Evolutionary conservation across 2,329 filamentous ascomycete species (phyloP).

Genomic region (Fusarium gaditjirri): DNA sequence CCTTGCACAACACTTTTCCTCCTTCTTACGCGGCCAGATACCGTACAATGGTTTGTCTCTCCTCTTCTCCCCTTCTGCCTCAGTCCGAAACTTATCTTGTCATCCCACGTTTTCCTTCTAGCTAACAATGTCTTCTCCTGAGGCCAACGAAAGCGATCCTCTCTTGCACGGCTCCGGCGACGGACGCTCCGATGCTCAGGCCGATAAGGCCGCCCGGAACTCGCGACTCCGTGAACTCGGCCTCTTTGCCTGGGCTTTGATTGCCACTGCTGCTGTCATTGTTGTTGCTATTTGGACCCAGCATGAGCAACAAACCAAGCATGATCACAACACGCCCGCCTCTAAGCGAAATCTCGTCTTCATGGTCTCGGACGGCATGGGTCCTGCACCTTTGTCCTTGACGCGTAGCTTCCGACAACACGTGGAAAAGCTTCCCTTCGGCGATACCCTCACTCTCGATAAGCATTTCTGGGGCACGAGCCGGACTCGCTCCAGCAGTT

Average conservation of each 20-base stretch:
- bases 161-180: conserved; percentile 52
- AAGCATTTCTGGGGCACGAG: conserved; percentile 90
- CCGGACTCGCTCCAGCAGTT: conserved; percentile 84
- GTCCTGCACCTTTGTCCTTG: conserved; percentile 87
- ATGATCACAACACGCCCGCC: conserved; percentile 50
- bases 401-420: conserved; percentile 89
- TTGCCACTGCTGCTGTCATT: conserved; percentile 82
- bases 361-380: conserved; percentile 99
- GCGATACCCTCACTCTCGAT: conserved; percentile 83
- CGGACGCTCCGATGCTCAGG: conserved; percentile 45
- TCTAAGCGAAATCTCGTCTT: conserved; percentile 95
- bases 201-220: conserved; percentile 43
- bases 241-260: conserved; percentile 83
- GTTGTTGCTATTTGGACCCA: conserved; percentile 82
- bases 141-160: conserved; percentile 57
- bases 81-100: conserved; percentile 12
- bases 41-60: conserved; percentile 33
- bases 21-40: conserved; percentile 25
- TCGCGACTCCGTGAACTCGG: conserved; percentile 74
- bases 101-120: not conserved
- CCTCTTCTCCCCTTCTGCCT: not conserved
- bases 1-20: conserved; percentile 15
- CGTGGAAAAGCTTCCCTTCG: conserved; percentile 75
- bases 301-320: conserved; percentile 69
- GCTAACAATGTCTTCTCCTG: conserved; percentile 31